Evolutionary conservation across 306 rosid species (phyloP).

Genomic region (Castanea crenata): DNA sequence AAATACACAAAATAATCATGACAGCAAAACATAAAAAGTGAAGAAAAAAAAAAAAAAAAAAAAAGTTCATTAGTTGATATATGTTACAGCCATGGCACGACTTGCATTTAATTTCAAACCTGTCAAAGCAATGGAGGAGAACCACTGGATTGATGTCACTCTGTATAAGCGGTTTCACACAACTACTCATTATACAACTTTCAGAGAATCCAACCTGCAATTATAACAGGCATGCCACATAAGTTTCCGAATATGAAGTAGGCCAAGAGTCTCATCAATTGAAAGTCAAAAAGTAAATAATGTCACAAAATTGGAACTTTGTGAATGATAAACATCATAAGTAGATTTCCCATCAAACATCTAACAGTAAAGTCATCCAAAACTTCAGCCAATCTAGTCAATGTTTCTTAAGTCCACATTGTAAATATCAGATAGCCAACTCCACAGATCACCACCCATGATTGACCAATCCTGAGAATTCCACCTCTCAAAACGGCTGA

Average conservation of each 20-base stretch:
- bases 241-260: not conserved
- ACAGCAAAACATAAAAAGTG: too few relatives aligned
- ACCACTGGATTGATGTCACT: constrained; percentile 64
- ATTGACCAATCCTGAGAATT: too few relatives aligned
- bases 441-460: too few relatives aligned
- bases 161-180: constrained; percentile 69
- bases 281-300: not conserved
- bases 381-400: too few relatives aligned
- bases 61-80: constrained; percentile 20
- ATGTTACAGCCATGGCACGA: not conserved
- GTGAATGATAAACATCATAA: not conserved
- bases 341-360: not conserved
- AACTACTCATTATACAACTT: constrained; percentile 70
- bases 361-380: not conserved
- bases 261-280: not conserved
- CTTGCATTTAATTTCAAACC: constrained; percentile 42
- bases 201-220: constrained; percentile 60
- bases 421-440: too few relatives aligned
- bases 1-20: constrained; percentile 34
- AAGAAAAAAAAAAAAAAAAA: not conserved
- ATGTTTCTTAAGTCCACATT: too few relatives aligned
- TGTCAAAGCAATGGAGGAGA: constrained; percentile 94
- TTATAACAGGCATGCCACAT: not conserved
- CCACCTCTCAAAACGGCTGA: too few relatives aligned
- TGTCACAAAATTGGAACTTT: not conserved